Conservation (phyloP, 345 rosid genomes). For the Brassica cretica region DNA sequence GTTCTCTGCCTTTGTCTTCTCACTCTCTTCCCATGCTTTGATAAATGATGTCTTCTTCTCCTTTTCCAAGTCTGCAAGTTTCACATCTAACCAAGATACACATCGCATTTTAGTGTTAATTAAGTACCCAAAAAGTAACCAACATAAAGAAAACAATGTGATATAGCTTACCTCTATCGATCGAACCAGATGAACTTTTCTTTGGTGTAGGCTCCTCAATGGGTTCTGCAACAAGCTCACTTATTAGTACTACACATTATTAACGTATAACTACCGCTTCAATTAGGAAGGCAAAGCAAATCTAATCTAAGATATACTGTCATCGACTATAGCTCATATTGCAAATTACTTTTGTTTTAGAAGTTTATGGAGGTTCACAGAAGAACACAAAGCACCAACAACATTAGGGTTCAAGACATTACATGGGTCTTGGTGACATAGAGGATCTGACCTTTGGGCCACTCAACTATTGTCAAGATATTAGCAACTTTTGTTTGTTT, state of each 20-base stretch:
- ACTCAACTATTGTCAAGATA: neutral
- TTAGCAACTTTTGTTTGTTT: neutral
- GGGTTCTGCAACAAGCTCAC: slow-evolving; percentile 51
- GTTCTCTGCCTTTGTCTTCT: slow-evolving; percentile 80
- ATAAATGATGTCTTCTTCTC: slow-evolving; percentile 62
- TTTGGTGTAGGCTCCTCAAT: slow-evolving; percentile 51
- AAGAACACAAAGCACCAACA: neutral
- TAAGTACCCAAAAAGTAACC: neutral
- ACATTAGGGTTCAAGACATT: no score
- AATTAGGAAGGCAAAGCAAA: no score
- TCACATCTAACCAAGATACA: slow-evolving; percentile 57
- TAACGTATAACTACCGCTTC: neutral
- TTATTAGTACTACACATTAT: slow-evolving; percentile 7
- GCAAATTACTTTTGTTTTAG: neutral
- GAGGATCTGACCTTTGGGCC: neutral
- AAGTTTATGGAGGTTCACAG: neutral
- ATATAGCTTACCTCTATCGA: slow-evolving; percentile 62
- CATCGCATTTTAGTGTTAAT: neutral
- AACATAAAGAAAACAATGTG: neutral
- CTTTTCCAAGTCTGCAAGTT: slow-evolving; percentile 74
- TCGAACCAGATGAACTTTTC: slow-evolving; percentile 63
- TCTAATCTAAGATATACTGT: neutral
- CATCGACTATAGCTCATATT: neutral
- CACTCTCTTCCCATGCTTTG: slow-evolving; percentile 95
- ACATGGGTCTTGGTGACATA: neutral